phyloP scores from a whole-genome alignment of 805 yeast species.

The Hanseniaspora clermontiae region DNA sequence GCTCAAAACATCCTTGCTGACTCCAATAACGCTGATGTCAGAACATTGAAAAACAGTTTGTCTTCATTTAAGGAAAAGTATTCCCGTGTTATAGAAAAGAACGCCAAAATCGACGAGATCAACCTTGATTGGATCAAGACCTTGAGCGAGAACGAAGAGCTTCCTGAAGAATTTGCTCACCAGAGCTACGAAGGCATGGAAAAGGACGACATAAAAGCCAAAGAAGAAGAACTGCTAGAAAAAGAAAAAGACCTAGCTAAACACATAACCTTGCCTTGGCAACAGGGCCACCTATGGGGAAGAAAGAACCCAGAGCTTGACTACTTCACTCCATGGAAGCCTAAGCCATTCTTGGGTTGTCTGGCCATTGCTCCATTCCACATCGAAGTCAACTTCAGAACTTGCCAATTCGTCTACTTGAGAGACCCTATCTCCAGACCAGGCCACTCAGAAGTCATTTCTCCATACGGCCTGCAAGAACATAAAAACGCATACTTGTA shows the following conservation, averaged over 20 bases:
- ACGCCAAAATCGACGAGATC: constrained; percentile 1
- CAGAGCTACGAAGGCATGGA: constrained; percentile 34
- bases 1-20: constrained; percentile 11
- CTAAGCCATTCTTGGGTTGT: constrained; percentile 85
- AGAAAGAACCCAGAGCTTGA: constrained; percentile 63
- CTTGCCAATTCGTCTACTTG: constrained; percentile 92
- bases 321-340: constrained; percentile 93
- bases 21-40: constrained; percentile 19
- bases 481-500: constrained; percentile 94
- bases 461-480: constrained; percentile 69
- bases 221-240: constrained; percentile 32
- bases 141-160: constrained; percentile 32
- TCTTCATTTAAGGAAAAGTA: constrained; percentile 23
- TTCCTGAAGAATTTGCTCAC: constrained; percentile 21
- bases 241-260: constrained; percentile 37
- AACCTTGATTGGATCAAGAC: constrained; percentile 38
- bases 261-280: constrained; percentile 65
- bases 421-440: constrained; percentile 97
- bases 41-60: constrained; percentile 21
- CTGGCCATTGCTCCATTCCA: constrained; percentile 88
- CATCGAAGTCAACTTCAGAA: constrained; percentile 74
- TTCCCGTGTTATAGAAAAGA: constrained; percentile 24
- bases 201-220: constrained; percentile 34
- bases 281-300: constrained; percentile 60
- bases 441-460: constrained; percentile 87